A percentile compares a stretch with the other conserved stretches of the same genome.
Conservation (phyloP, 2,329 filamentous ascomycete species). For the Byssoonygena ceratinophila region DNA sequence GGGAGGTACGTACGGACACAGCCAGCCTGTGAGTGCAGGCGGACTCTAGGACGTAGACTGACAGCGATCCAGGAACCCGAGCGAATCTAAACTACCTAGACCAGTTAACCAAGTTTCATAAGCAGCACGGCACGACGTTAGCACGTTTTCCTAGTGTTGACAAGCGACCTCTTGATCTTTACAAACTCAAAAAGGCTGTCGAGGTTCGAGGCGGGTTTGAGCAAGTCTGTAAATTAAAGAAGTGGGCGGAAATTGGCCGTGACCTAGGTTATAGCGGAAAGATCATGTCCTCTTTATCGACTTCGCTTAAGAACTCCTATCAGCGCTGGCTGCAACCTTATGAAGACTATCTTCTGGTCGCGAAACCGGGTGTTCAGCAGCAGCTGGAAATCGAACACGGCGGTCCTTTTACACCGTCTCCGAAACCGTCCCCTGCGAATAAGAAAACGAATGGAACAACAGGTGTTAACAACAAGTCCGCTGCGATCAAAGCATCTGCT, state of each 20-base stretch:
- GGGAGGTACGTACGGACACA: conserved; percentile 59
- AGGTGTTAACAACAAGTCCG: conserved; percentile 52
- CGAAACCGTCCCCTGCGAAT: conserved; percentile 62
- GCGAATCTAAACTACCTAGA: conserved; percentile 95
- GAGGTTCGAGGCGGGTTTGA: conserved; percentile 92
- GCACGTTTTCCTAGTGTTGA: conserved; percentile 94
- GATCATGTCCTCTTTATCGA: conserved; percentile 98
- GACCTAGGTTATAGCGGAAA: conserved; percentile 97
- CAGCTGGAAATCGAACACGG: conserved; percentile 89
- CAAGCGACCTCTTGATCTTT: conserved; percentile 91
- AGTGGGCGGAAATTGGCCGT: conserved; percentile 96
- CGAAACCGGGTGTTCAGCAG: conserved; percentile 93
- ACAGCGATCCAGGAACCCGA: conserved; percentile 60
- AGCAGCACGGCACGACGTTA: conserved; percentile 86
- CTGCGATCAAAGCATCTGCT: conserved; percentile 50
- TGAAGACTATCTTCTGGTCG: conserved; percentile 81
- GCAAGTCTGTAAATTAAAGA: conserved; percentile 92
- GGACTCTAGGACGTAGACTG: conserved; percentile 20
- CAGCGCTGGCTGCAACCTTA: conserved; percentile 95
- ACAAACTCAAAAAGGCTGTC: conserved; percentile 92
- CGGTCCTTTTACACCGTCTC: conserved; percentile 72
- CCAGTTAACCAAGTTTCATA: conserved; percentile 90
- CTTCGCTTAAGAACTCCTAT: conserved; percentile 95
- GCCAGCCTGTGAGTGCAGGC: neutral
- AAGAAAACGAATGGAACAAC: conserved; percentile 42